A percentile compares a stretch with the other conserved stretches of the same genome.
Evolutionary conservation across 2,329 filamentous ascomycete species (phyloP).

Genomic region (Phyllosticta citriasiana): DNA sequence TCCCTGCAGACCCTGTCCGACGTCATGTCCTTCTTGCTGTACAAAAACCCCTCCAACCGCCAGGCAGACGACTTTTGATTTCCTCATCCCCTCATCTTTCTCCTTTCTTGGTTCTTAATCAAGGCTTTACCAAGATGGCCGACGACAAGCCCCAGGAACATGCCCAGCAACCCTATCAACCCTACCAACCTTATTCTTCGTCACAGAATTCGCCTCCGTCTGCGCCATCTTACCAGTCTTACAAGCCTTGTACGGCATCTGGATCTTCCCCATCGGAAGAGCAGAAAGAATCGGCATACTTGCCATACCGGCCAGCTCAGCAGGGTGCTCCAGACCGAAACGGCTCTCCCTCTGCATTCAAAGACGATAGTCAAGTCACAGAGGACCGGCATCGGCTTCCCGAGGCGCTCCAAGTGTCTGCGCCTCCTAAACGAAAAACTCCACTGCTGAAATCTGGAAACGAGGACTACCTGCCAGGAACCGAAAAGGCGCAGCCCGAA

Average conservation of each 20-base stretch:
- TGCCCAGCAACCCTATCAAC: neutral
- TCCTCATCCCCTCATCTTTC: neutral
- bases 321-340: neutral
- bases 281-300: neutral
- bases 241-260: neutral
- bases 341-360: neutral
- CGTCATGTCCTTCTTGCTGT: neutral
- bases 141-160: neutral
- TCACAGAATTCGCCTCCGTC: neutral
- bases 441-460: neutral
- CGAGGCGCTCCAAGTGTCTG: neutral
- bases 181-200: neutral
- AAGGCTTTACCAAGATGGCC: neutral
- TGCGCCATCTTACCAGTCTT: neutral
- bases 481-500: neutral
- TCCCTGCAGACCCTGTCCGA: neutral
- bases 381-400: neutral
- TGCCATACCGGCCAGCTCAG: neutral
- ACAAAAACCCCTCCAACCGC: neutral
- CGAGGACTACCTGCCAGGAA: neutral
- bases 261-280: neutral
- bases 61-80: neutral
- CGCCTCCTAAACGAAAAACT: neutral
- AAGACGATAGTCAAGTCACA: neutral
- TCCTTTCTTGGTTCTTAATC: neutral